Evolutionary conservation across 768 basidiomycete genomes (phyloP).

Genomic region (Mycena amicta): DNA sequence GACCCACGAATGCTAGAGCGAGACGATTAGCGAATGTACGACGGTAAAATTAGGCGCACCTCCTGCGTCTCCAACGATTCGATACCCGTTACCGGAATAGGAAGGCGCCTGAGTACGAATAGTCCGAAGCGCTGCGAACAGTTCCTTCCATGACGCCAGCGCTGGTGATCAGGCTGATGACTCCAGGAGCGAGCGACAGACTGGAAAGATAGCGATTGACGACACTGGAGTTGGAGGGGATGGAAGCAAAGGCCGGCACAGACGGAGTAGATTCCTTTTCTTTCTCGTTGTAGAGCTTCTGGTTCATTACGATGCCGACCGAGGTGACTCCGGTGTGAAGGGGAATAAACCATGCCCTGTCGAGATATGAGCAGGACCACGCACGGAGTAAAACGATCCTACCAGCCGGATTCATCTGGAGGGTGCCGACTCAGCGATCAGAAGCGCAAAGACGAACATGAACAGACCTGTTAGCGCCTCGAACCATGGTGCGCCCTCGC

Average conservation of each 20-base stretch:
- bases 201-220: slow-evolving; percentile 29
- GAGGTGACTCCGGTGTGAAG: slow-evolving; percentile 67
- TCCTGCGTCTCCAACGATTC: slow-evolving; percentile 70
- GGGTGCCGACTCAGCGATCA: background rate
- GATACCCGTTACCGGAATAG: slow-evolving; percentile 56
- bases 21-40: slow-evolving; percentile 1
- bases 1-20: slow-evolving; percentile 44
- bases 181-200: slow-evolving; percentile 30
- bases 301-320: slow-evolving; percentile 63
- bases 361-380: background rate
- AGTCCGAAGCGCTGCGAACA: slow-evolving; percentile 60
- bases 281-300: slow-evolving; percentile 48
- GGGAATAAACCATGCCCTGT: slow-evolving; percentile 67
- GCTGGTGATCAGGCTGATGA: slow-evolving; percentile 19
- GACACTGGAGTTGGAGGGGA: slow-evolving; percentile 23
- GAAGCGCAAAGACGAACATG: background rate
- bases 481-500: slow-evolving; percentile 66
- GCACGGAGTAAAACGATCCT: background rate
- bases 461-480: slow-evolving; percentile 67
- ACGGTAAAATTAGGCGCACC: slow-evolving; percentile 37
- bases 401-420: slow-evolving; percentile 65
- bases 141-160: slow-evolving; percentile 40
- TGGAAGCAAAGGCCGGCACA: slow-evolving; percentile 27
- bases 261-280: slow-evolving; percentile 33
- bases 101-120: slow-evolving; percentile 63